These are phyloP conservation scores for Talaromyces piceae DNA, from an alignment of 2,329 filamentous ascomycete species.

Conservation along the genomic window DNA sequence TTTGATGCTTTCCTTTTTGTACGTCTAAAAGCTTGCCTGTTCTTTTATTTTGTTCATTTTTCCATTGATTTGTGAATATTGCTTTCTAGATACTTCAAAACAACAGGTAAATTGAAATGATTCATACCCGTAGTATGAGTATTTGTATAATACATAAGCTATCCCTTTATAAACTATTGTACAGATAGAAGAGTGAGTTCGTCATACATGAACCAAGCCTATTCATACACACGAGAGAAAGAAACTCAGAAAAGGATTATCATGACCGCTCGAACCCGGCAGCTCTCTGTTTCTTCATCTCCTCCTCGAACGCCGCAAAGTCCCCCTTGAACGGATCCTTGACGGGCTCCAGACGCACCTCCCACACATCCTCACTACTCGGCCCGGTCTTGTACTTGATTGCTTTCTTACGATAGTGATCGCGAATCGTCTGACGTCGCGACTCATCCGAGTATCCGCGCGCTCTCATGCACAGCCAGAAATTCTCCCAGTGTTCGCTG, in stretches of 20 bases:
- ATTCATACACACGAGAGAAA: conserved; percentile 2
- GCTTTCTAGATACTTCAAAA: conserved; percentile 4
- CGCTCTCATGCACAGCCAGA: conserved; percentile 95
- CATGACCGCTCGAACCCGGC: not conserved
- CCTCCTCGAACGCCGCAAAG: conserved; percentile 35
- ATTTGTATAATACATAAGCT: not conserved
- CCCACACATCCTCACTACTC: conserved; percentile 89
- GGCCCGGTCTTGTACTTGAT: conserved; percentile 59
- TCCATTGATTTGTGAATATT: conserved; percentile 11
- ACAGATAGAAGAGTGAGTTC: conserved; percentile 1
- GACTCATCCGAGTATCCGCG: conserved; percentile 54
- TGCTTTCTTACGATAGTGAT: conserved; percentile 61
- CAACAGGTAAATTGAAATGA: not conserved
- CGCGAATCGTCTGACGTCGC: conserved; percentile 54
- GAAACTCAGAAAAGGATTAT: not conserved
- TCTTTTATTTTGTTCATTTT: conserved; percentile 12
- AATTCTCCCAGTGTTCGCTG: conserved; percentile 81
- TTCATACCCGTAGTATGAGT: not conserved
- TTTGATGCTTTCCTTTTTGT: conserved; percentile 14
- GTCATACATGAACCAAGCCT: not conserved
- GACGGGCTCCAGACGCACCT: conserved; percentile 58
- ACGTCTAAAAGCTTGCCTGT: conserved; percentile 17
- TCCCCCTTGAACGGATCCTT: conserved; percentile 42
- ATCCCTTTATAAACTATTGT: not conserved
- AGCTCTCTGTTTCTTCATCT: conserved; percentile 24